A percentile compares a stretch with the other conserved stretches of the same genome.
phyloP scores from a whole-genome alignment of 768 basidiomycete species.

The Lactarius sanguifluus region DNA sequence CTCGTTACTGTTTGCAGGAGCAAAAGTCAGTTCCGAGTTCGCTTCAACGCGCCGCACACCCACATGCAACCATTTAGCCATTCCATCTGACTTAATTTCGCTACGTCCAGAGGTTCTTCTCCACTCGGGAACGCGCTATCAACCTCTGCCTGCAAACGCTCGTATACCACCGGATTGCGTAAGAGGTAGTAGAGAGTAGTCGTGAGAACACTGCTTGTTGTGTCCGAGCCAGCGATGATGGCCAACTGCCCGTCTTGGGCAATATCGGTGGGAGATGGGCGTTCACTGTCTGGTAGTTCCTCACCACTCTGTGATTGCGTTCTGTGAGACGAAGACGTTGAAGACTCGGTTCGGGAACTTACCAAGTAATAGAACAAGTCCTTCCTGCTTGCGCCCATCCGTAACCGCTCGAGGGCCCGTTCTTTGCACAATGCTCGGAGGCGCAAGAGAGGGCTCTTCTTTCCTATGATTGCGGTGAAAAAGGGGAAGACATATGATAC shows the following conservation, averaged over 20 bases:
- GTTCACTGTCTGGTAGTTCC: neutral
- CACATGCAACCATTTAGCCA: conserved; percentile 19
- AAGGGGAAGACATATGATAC: neutral
- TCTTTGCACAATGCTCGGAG: neutral
- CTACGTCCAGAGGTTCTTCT: conserved; percentile 12
- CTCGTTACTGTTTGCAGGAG: neutral
- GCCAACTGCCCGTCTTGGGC: neutral
- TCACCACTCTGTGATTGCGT: conserved; percentile 4
- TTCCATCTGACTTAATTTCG: conserved; percentile 6
- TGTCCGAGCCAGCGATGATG: conserved; percentile 7
- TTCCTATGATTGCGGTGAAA: neutral
- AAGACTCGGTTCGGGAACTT: neutral
- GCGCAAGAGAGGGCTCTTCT: neutral
- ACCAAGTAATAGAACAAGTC: conserved; percentile 45
- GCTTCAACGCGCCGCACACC: neutral
- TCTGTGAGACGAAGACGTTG: neutral
- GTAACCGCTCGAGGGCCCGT: conserved; percentile 1
- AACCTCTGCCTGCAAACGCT: neutral
- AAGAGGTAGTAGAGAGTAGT: neutral
- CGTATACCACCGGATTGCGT: neutral
- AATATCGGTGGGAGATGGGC: neutral
- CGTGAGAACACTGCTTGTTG: neutral
- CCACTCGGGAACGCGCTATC: neutral
- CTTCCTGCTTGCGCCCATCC: conserved; percentile 26
- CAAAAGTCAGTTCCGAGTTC: neutral